A percentile compares a stretch with the other conserved stretches of the same genome.
These are phyloP conservation scores for Arthrinium puccinioides DNA, from an alignment of 2,329 filamentous ascomycete genomes.

Conservation along the genomic window DNA sequence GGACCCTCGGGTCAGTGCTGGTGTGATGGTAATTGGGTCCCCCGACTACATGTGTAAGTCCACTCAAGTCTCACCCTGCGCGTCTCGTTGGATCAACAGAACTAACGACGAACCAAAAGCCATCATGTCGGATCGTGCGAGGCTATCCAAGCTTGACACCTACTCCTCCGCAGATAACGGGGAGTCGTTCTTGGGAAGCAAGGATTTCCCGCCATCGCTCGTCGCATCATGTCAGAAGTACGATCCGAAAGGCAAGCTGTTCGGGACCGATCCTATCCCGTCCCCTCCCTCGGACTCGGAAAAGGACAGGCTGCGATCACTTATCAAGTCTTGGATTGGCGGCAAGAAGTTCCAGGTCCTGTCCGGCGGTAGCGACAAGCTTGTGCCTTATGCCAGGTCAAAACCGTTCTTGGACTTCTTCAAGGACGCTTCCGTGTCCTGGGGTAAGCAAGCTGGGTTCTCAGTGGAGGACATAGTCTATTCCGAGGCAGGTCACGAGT, in stretches of 20 bases:
- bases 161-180: constrained; percentile 51
- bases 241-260: constrained; percentile 71
- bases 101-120: no score
- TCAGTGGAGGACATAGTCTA: constrained; percentile 61
- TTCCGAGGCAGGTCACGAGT: constrained; percentile 61
- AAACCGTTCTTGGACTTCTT: constrained; percentile 56
- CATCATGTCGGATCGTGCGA: constrained; percentile 73
- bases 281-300: constrained; percentile 25
- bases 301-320: constrained; percentile 32
- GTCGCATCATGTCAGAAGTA: constrained; percentile 53
- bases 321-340: constrained; percentile 41
- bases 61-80: background rate
- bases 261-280: constrained; percentile 40
- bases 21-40: constrained; percentile 77
- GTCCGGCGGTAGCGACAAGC: constrained; percentile 59
- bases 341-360: constrained; percentile 60
- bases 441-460: constrained; percentile 48
- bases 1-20: constrained; percentile 72
- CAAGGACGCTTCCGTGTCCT: constrained; percentile 42
- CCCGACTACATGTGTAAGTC: constrained; percentile 69
- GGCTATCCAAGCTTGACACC: constrained; percentile 56
- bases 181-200: constrained; percentile 63
- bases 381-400: constrained; percentile 61
- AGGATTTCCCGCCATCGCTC: constrained; percentile 67
- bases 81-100: background rate